Base-by-base conservation (phyloP, 148 eudicot genomes). In the Chenopodium album region DNA sequence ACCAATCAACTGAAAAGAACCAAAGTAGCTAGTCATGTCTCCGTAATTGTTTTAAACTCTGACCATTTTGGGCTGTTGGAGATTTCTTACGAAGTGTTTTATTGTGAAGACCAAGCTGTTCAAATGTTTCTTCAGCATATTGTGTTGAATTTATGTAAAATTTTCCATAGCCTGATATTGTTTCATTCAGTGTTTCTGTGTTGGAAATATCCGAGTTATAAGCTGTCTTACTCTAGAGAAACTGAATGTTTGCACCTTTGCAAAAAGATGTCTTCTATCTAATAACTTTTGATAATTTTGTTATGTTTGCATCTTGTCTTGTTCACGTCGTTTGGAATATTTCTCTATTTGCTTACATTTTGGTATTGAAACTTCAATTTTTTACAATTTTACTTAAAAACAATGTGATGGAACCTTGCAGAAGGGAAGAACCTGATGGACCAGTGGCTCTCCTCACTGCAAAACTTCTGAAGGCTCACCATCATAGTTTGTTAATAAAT, bases 391-490 rank as follows among this genome's bases (percentile, higher is more conserved):
- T 29, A 11, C 13, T 69, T 6, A 31, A 4, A 56, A 29, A 26
- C 8, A 71, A 56, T 77, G 62, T 81, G 65, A 46, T 75, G 52
- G 56, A 65, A 34, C 5, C 65, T 37, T 78, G 79, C 87, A 85
- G 87, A 79, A 78, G 87, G 84, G 64, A 82, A 82, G 41, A 82
- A 79, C 77, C 22, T 78, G 65, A 85, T 82, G 82, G 87, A 85
- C 50, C 87, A 85, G 29, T 85, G 87, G 87, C 85, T 85, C 16
- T 85, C 87, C 46, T 85, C 87, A 10, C 85, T 82, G 59, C 87
- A 75, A 20, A 83, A 74, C 71, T 82, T 78, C 84, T 85, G 82
- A 85, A 64, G 13, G 14, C 69, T 32, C 9, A 2, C 9, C 6
- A 50, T 54, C 1, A 66, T 3, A 22, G 47, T 75, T 28, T 71